Evolutionary conservation across 306 rosid genomes (phyloP), one percentile per base, ranked within the genome.

Genomic region (Potentilla sterilis): DNA sequence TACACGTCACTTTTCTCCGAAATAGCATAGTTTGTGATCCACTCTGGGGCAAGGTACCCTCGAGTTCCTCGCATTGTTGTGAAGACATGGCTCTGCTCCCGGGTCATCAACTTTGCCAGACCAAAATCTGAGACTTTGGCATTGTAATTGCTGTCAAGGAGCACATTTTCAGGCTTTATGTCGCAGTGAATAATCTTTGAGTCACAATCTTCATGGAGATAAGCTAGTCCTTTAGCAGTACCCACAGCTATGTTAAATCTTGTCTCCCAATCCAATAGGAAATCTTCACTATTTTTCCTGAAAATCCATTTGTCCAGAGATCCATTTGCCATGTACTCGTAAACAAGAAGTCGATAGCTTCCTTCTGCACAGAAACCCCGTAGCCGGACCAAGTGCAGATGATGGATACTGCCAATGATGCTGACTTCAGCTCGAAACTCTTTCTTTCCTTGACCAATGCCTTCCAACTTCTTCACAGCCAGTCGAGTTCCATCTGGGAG

Each of bases 51-150:
- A 6, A 94, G 91, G 79, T 94, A 92, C 8, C 98, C 97, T 35
- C 97, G 80, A 0, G 98, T 94, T 34, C 97, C 97, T 51, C 98
- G 84, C 2, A 94, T 75, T 12, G 97, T 94, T 28, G 98, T 92
- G 70, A 94, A 92, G 40, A 94, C 98, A 79, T 90, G 96, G 78
- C 96, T 94, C 75, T 94, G 97, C 78, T 94, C 95, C 54, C 89
- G 69, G 13, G 84, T 90, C 98, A 92, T 92, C 35, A 94, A 90
- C 85, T 90, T 94, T 21, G 97, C 96, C 72, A 94, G 75, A 11
- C 98, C 98, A 18, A 94, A 94, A 73, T 95, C 97, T 0, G 97
- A 95, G 34, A 95, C 99, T 75, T 89, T 95, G 8, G 97, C 97
- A 21, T 68, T 83, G 84, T 79, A 92, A 40, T 89, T 86, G 18